Percentiles rank a stretch among this genome's conserved stretches.
Evolutionary conservation across 768 basidiomycete genomes (phyloP).

Genomic region (Pleurotus cornucopiae): DNA sequence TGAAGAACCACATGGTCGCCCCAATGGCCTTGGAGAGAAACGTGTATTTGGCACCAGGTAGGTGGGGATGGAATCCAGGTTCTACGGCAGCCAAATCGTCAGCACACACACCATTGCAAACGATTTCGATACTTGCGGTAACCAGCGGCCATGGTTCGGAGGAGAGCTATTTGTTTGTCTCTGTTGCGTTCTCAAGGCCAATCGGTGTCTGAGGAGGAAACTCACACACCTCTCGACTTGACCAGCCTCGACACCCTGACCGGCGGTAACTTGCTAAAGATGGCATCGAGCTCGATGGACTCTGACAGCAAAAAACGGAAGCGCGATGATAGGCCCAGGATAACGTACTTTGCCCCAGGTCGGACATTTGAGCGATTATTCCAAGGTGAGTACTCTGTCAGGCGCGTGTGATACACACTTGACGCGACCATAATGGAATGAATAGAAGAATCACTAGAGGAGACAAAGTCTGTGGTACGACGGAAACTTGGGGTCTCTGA

Average conservation of each 20-base stretch:
- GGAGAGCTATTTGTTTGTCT: conserved; percentile 9
- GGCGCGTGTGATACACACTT: neutral
- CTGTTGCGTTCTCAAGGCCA: neutral
- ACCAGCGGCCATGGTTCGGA: conserved; percentile 30
- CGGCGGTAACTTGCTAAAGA: neutral
- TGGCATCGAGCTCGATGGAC: conserved; percentile 9
- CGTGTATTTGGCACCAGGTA: conserved; percentile 71
- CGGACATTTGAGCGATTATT: conserved; percentile 52
- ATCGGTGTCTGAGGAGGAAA: no score
- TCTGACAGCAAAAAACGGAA: conserved; percentile 43
- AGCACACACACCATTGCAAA: conserved; percentile 12
- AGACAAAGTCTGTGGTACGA: conserved; percentile 53
- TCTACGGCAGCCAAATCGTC: conserved; percentile 26
- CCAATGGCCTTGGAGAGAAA: conserved; percentile 84
- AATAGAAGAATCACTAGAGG: conserved; percentile 57
- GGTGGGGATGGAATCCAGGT: conserved; percentile 85
- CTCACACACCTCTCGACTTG: no score
- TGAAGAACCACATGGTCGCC: conserved; percentile 98
- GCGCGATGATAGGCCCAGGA: conserved; percentile 37
- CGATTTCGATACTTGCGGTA: conserved; percentile 5
- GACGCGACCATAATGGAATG: neutral
- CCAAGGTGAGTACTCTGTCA: conserved; percentile 33
- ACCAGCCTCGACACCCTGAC: no score
- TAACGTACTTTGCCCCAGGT: conserved; percentile 38
- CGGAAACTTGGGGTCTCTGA: conserved; percentile 53